phyloP scores from a whole-genome alignment of 1,284 basidiomycete species.

The Moesziomyces sp. region DNA sequence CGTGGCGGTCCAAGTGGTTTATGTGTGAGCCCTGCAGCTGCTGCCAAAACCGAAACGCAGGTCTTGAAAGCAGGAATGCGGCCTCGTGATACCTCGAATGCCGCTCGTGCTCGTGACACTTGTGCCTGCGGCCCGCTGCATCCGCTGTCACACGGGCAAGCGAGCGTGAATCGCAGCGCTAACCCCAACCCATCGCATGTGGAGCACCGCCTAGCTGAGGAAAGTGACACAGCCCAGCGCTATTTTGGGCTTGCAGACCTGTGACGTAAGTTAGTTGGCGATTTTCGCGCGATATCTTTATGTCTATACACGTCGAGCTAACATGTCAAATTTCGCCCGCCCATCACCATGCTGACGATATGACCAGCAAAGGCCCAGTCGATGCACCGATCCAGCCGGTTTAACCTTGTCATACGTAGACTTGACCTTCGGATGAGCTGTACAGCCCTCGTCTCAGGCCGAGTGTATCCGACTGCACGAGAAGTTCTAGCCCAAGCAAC shows the following conservation, averaged over 20 bases:
- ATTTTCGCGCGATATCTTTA: background rate
- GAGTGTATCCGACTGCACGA: no score
- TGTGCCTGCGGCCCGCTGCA: background rate
- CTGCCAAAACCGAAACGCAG: no score
- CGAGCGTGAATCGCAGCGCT: background rate
- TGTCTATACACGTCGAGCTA: background rate
- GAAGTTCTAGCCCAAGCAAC: no score
- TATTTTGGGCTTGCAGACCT: constrained; percentile 5
- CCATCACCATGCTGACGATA: no score
- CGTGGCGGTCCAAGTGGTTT: background rate
- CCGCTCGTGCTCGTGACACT: no score
- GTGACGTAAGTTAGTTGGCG: constrained; percentile 4
- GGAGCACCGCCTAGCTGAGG: background rate
- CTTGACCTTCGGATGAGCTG: no score
- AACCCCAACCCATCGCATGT: background rate
- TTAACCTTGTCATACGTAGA: no score
- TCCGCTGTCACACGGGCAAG: background rate
- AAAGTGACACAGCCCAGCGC: background rate
- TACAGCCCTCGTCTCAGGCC: no score
- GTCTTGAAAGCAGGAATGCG: background rate
- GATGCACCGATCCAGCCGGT: no score
- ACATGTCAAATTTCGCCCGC: background rate
- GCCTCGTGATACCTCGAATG: no score
- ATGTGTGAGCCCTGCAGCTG: background rate
- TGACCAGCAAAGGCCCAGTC: no score